Evolutionary conservation across 108 stramenopile species (phyloP), one percentile per base, ranked within the genome.

Genomic region (Skeletonema menzelii): DNA sequence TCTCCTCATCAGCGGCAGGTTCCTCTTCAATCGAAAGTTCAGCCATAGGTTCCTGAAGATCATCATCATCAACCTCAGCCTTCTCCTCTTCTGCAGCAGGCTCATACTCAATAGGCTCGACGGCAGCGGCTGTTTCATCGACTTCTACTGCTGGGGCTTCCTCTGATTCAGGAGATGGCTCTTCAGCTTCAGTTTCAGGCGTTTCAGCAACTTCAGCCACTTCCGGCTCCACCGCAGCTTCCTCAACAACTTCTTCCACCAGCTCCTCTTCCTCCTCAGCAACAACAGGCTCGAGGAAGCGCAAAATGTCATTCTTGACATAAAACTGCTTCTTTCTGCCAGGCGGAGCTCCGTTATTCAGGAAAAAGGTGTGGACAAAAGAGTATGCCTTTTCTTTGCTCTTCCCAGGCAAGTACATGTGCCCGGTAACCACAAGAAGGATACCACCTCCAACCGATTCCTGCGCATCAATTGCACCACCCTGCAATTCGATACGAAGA

Each of bases 401-500:
- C 15, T 49, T 69, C 22, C 34, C 68, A 8, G 75, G 67, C 17
- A 79, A 31, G 37, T 56, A 60, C 72, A 80, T 85, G 60, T 87
- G 81, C 11, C 90, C 93, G 46, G 93, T 91, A 24, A 90, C 90
- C 14, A 94, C 89, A 65, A 94, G 60, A 31, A 94, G 72, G 57
- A 91, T 86, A 12, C 89, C 91, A 1, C 86, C 85, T 27, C 86
- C 74, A 59, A 83, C 80, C 4, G 86, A 85, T 34, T 87, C 80
- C 72, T 94, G 93, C 4, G 90, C 90, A 84, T 94, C 93, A 79
- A 94, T 94, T 27, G 90, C 90, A 34, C 90, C 93, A 63, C 85
- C 58, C 56, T 83, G 85, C 46, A 86, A 80, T 53, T 86, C 86
- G 5, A 89, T 70, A 22, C 76, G 75, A 42, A 86, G 68, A 17